These are phyloP conservation scores for Capsicum chinense DNA, from an alignment of 257 asterid genomes.

Conservation along the genomic window DNA sequence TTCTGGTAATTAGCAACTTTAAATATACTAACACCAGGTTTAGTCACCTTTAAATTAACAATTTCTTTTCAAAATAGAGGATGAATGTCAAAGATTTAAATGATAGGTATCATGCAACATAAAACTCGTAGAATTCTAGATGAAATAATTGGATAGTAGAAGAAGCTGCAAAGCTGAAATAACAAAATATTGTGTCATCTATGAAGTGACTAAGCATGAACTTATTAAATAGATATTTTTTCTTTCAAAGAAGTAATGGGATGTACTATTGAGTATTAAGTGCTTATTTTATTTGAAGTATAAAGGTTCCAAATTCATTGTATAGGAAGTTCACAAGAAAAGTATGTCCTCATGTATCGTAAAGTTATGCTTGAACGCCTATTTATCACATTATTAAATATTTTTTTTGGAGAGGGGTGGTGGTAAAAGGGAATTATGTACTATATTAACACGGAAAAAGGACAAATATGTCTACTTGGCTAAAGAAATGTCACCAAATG, in stretches of 20 bases:
- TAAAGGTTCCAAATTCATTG: conserved; percentile 19
- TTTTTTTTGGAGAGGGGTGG: too few relatives aligned
- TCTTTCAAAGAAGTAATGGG: neutral
- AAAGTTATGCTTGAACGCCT: too few relatives aligned
- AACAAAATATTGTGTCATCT: conserved; percentile 10
- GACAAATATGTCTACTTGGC: too few relatives aligned
- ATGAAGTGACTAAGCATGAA: neutral
- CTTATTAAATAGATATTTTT: neutral
- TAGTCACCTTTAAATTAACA: neutral
- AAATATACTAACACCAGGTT: too few relatives aligned
- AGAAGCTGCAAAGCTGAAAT: neutral
- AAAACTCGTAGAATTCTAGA: neutral
- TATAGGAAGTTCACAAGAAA: neutral
- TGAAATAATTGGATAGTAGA: neutral
- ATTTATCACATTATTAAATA: too few relatives aligned
- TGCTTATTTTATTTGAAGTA: neutral
- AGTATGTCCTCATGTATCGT: too few relatives aligned
- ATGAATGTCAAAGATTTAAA: neutral
- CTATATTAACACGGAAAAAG: too few relatives aligned
- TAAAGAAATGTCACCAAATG: too few relatives aligned
- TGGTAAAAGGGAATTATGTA: too few relatives aligned
- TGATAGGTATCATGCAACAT: neutral
- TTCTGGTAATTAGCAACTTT: neutral
- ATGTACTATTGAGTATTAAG: neutral
- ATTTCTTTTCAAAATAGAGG: neutral